Evolutionary conservation across 768 basidiomycete genomes (phyloP).

Genomic region (Auriscalpium vulgare): DNA sequence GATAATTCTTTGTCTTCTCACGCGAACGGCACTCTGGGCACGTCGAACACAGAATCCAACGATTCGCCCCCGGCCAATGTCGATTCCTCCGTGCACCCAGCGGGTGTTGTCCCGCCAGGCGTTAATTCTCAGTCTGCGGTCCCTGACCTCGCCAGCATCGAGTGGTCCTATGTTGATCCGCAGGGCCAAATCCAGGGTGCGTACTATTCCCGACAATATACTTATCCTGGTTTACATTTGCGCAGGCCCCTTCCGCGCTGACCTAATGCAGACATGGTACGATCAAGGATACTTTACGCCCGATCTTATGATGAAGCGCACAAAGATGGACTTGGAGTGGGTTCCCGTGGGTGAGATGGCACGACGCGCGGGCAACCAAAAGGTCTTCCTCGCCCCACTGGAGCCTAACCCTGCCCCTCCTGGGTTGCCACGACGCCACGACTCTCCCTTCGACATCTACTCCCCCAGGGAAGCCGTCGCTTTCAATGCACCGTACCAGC

Average conservation of each 20-base stretch:
- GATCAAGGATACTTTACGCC: conserved; percentile 82
- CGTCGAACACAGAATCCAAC: not conserved
- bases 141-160: conserved; percentile 49
- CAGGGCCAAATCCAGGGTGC: conserved; percentile 87
- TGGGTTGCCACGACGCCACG: conserved; percentile 41
- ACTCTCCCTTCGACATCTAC: conserved; percentile 40
- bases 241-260: conserved; percentile 81
- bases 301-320: conserved; percentile 79
- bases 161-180: conserved; percentile 93
- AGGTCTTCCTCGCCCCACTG: conserved; percentile 55
- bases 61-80: no score
- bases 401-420: conserved; percentile 38
- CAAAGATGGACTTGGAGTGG: conserved; percentile 63
- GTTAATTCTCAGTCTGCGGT: conserved; percentile 32
- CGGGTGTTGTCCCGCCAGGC: not conserved
- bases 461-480: conserved; percentile 28
- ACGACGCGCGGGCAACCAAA: conserved; percentile 43
- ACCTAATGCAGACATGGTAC: conserved; percentile 92
- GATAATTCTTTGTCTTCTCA: not conserved
- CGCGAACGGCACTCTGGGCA: not conserved
- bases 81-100: no score
- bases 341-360: conserved; percentile 53
- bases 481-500: conserved; percentile 55
- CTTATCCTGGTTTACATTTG: conserved; percentile 3
- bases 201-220: conserved; percentile 1